Base-by-base conservation (phyloP, 2,329 filamentous ascomycete species). In the Diplocarpon mali region DNA sequence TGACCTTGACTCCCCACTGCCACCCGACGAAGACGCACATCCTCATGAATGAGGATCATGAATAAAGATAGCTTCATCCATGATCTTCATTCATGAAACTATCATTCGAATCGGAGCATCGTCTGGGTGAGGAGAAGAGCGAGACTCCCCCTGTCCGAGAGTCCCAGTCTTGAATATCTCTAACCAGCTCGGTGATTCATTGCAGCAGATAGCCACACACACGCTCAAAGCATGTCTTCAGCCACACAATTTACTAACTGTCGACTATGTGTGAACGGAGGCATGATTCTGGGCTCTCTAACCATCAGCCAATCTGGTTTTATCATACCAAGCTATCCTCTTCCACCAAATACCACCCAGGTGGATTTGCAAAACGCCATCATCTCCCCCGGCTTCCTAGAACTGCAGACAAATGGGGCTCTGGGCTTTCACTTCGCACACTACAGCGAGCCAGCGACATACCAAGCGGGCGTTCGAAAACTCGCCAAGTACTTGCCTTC, bases 401-500 rank as follows among this genome's bases (percentile, higher is more conserved):
- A 76, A 47, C 57, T 76, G 5, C 73, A 76, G 48, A 74, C 69
- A 1, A 76, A 76, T 53, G 60, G 60, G 2, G 58, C 57, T 29
- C 44, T 58, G 5, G 71, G 70, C 2, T 73, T 75, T 41, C 72
- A 75, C 52, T 76, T 75, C 46, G 72, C 72, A 1, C 66, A 70
- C 45, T 72, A 67, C 48, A 59, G 66, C 5, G 60, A 71, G 37
- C 45, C 50, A 16, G 17, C 20, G 13, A 35, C 46, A 8, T 74
- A 73, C 57, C 54, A 53, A 32, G 54, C 55, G 8, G 68, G 69
- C 37, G 58, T 76, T 24, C 60, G 68, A 15, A 63, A 65, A 28
- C 65, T 70, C n/a, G 67, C 70, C 3, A 57, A 59, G 29, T 70
- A 71, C 52, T 68, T 74, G 34, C 68, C 67, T 5, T 66, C 64